phyloP scores from a whole-genome alignment of 768 basidiomycete species.

The Auriscalpium vulgare region DNA sequence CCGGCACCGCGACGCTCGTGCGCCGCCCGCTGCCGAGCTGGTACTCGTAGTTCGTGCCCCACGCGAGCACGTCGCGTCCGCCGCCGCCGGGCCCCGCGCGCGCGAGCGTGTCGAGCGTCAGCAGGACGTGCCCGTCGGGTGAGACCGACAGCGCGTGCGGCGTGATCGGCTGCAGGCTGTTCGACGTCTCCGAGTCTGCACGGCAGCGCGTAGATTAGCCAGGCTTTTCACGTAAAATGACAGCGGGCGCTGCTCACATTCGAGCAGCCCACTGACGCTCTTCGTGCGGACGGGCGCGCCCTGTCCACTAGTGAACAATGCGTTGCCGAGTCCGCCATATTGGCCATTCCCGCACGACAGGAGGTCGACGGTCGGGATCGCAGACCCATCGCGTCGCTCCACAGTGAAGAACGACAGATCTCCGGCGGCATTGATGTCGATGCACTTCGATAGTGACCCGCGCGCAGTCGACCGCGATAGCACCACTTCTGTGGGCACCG shows the following conservation, averaged over 20 bases:
- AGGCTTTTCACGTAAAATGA: neutral
- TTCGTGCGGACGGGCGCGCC: constrained; percentile 65
- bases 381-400: constrained; percentile 37
- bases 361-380: constrained; percentile 40
- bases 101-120: constrained; percentile 56
- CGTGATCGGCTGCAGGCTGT: constrained; percentile 53
- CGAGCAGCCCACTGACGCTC: constrained; percentile 73
- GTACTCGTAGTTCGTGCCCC: constrained; percentile 68
- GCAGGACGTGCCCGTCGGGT: constrained; percentile 67
- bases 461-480: constrained; percentile 49
- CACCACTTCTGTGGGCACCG: constrained; percentile 80
- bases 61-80: constrained; percentile 60
- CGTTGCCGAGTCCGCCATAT: constrained; percentile 70
- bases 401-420: constrained; percentile 74
- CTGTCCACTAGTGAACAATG: constrained; percentile 60
- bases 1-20: constrained; percentile 47
- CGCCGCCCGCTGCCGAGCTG: constrained; percentile 74
- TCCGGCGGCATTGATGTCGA: constrained; percentile 62
- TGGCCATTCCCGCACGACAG: constrained; percentile 81
- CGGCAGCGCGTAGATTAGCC: neutral
- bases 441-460: constrained; percentile 50
- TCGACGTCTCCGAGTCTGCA: constrained; percentile 56
- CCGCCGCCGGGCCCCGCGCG: constrained; percentile 39
- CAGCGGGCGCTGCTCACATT: constrained; percentile 53
- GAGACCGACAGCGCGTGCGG: constrained; percentile 61